Evolutionary conservation across 78 protist species (phyloP), one percentile per base, ranked within the genome.

Genomic region (Cavenderia fasciculata): DNA sequence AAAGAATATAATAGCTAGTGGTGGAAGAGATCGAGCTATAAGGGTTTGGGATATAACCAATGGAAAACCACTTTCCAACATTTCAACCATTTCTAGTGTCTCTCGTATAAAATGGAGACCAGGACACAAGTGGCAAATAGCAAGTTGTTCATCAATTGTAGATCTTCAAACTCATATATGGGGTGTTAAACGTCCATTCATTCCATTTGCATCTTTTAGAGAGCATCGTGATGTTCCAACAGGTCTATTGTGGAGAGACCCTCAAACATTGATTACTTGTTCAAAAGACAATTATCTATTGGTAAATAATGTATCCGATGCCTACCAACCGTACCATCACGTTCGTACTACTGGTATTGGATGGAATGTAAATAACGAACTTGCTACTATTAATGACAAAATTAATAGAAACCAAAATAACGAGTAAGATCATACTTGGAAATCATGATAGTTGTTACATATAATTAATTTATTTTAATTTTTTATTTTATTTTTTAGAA

Each of bases 81-180:
- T 93, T 19, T 90, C 91, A 27, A 86, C 93, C 0, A 75, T 86
- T n/a, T 76, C 93, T n/a, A 40, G 69, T 31, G 95, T 93, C 16
- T 72, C 92, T 0, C 76, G 87, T 27, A 86, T 93, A n/a, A 62
- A 59, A 23, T 93, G 95, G 95, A 34, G 95, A 27, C 93, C 93
- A 6, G 46, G 66, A 43, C 73, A 86, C 27, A 34, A 61, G 31
- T 63, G 84, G 84, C 88, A 93, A 29, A 63, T 93, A 5, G 95
- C 95, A 25, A 79, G 90, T 56, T 86, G 93, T 25, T 73, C 95
- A 6, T 74, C 87, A 27, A 70, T 86, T n/a, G 86, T 86, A 23
- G 95, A 93, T 57, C 75, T 69, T 56, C 66, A 68, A 19, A 74
- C 70, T 19, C 95, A 93, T 69, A 54, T 93, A 10, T 93, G 95